These are phyloP conservation scores for Isochrysis galbana DNA, from an alignment of 78 protist species.

Conservation along the genomic window DNA sequence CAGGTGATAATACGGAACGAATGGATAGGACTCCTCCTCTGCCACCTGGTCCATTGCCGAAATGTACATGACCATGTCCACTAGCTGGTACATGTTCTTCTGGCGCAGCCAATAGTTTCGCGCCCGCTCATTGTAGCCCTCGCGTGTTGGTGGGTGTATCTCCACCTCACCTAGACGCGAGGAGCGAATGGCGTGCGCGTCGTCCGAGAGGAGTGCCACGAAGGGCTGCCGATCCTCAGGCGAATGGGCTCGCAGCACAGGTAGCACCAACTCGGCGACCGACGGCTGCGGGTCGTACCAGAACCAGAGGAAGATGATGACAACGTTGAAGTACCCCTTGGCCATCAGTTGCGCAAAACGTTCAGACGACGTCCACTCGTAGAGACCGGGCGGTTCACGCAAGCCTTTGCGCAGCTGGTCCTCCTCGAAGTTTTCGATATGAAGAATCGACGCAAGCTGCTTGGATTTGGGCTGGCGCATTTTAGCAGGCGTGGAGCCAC, in stretches of 20 bases:
- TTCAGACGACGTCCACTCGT: not conserved
- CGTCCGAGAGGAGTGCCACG: not conserved
- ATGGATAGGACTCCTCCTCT: not conserved
- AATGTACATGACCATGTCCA: not conserved
- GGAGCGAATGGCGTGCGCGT: conserved; percentile 11
- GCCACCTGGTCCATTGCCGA: not conserved
- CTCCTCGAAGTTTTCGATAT: not conserved
- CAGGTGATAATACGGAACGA: not conserved
- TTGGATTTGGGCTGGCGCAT: not conserved
- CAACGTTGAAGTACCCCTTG: not conserved
- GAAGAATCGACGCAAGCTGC: not conserved
- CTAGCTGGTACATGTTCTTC: not conserved
- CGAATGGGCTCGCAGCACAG: not conserved
- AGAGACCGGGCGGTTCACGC: not conserved
- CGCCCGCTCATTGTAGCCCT: conserved; percentile 8
- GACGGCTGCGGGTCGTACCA: conserved; percentile 16
- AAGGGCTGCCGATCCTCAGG: not conserved
- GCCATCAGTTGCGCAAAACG: not conserved
- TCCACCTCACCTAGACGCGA: not conserved
- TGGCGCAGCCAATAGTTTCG: not conserved
- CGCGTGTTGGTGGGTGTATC: not conserved
- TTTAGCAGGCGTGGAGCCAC: not conserved
- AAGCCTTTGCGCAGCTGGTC: conserved; percentile 9
- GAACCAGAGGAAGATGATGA: not conserved
- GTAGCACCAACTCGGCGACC: not conserved